phyloP scores from a whole-genome alignment of 2,329 filamentous ascomycete species.

The Graphiopsis chlorocephala region DNA sequence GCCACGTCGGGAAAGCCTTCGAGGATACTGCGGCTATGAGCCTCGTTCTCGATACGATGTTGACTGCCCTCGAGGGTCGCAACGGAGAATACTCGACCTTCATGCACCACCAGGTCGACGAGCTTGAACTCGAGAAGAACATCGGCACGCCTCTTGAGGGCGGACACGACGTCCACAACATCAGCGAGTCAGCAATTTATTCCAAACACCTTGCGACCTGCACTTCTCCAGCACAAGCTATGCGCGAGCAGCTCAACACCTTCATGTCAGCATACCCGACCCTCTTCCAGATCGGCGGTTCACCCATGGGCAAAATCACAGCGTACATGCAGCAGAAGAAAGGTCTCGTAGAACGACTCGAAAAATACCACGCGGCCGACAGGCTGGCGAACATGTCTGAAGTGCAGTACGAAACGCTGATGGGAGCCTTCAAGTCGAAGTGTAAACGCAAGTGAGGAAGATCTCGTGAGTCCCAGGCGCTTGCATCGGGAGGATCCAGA shows the following conservation, averaged over 20 bases:
- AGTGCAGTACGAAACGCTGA: not conserved
- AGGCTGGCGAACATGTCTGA: slow-evolving; percentile 8
- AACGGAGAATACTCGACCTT: not conserved
- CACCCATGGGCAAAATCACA: slow-evolving; percentile 20
- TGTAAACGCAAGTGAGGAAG: not conserved
- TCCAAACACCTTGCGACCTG: not conserved
- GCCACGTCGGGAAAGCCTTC: not conserved
- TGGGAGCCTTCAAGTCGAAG: not conserved
- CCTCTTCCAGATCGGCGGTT: slow-evolving; percentile 9
- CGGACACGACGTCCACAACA: not conserved
- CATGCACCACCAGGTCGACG: slow-evolving; percentile 19
- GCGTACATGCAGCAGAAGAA: slow-evolving; percentile 16
- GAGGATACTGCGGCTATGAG: not conserved
- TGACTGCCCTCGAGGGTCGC: not conserved
- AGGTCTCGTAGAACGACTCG: not conserved
- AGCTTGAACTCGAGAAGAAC: slow-evolving; percentile 19
- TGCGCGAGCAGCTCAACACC: slow-evolving; percentile 7
- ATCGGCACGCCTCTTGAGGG: not conserved
- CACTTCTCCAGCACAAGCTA: not conserved
- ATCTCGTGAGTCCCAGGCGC: too few species aligned
- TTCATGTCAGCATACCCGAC: slow-evolving; percentile 17
- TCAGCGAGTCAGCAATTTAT: not conserved
- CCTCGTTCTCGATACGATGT: slow-evolving; percentile 16
- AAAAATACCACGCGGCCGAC: not conserved
- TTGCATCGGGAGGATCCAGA: not conserved